Conservation (phyloP, 75 land plant species). For the Pseudotsuga menziesii region DNA sequence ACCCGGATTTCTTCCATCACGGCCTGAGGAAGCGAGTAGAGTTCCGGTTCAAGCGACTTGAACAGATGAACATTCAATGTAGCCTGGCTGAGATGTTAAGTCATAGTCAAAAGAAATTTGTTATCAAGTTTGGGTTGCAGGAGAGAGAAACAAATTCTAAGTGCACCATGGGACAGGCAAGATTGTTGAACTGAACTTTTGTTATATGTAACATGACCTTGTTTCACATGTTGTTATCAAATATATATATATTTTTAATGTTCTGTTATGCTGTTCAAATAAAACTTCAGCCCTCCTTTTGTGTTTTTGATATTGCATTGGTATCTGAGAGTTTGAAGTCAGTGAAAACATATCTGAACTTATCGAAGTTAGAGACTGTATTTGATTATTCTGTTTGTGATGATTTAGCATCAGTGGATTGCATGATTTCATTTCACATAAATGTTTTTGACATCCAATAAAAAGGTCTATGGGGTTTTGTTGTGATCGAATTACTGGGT, state of each 20-base stretch:
- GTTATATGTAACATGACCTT: background rate
- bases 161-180: background rate
- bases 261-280: background rate
- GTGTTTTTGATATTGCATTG: background rate
- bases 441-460: background rate
- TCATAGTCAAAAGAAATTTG: constrained; percentile 72
- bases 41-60: constrained; percentile 53
- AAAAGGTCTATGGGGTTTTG: background rate
- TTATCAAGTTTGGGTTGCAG: constrained; percentile 36
- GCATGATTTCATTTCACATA: background rate
- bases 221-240: background rate
- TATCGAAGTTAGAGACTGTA: no score
- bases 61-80: constrained; percentile 39
- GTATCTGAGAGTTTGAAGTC: background rate
- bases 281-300: background rate
- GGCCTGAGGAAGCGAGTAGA: constrained; percentile 73
- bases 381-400: no score
- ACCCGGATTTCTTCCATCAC: constrained; percentile 75
- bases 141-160: background rate
- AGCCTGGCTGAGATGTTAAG: constrained; percentile 72
- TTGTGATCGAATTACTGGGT: background rate
- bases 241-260: background rate
- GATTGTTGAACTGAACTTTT: background rate
- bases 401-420: constrained; percentile 1
- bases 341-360: no score